Conservation (phyloP, 2,329 filamentous ascomycete species). For the Nothopassalora personata region DNA sequence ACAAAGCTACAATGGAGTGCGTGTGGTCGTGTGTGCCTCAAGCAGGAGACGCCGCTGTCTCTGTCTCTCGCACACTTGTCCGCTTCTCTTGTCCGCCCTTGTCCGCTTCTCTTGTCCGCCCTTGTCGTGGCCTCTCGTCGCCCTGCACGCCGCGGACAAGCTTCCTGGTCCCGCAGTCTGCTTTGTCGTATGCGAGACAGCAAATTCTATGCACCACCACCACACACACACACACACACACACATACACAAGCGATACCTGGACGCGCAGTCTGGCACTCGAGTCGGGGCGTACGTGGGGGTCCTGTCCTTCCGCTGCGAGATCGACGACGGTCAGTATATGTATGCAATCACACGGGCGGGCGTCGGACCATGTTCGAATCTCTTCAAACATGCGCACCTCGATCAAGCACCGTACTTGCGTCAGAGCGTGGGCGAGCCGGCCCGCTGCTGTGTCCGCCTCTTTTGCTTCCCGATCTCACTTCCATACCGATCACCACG, state of each 20-base stretch:
- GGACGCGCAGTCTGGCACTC: neutral
- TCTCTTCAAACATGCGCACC: neutral
- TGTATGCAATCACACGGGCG: neutral
- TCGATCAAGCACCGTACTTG: neutral
- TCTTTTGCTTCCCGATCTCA: neutral
- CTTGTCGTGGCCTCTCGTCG: neutral
- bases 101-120: neutral
- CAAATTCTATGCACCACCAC: neutral
- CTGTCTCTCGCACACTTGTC: neutral
- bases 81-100: neutral
- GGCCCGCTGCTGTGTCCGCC: neutral
- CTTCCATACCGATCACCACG: neutral
- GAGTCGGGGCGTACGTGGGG: neutral
- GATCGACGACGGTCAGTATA: too few relatives aligned
- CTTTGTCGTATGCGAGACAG: neutral
- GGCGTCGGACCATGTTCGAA: neutral
- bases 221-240: too few relatives aligned
- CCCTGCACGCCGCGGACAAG: conserved; percentile 2
- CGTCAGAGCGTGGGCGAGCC: neutral
- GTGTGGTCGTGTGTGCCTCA: neutral
- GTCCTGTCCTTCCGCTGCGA: too few relatives aligned
- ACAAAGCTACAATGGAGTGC: neutral
- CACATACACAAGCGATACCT: neutral
- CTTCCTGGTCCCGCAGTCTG: neutral
- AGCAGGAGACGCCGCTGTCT: neutral